phyloP scores from a whole-genome alignment of 176 grass and related monocot species.

The Oryza longistaminata region DNA sequence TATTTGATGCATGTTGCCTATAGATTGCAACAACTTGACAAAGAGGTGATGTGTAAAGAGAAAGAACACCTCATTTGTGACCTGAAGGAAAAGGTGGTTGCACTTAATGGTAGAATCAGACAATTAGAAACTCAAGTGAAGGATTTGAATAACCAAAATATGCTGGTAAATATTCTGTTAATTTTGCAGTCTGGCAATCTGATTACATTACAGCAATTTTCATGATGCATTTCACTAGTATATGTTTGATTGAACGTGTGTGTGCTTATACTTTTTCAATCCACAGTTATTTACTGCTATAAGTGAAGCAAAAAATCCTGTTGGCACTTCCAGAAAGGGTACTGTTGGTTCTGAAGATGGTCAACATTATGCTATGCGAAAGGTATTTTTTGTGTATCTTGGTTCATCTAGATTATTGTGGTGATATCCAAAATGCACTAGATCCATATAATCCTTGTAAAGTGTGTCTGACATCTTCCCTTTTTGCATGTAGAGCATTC shows the following conservation, averaged over 20 bases:
- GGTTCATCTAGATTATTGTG: neutral
- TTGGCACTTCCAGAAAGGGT: slow-evolving; percentile 18
- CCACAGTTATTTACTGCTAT: slow-evolving; percentile 60
- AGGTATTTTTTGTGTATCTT: slow-evolving; percentile 47
- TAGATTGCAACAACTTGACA: slow-evolving; percentile 77
- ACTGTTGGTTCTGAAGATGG: slow-evolving; percentile 22
- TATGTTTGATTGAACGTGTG: neutral
- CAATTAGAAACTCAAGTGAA: slow-evolving; percentile 65
- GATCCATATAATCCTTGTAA: neutral
- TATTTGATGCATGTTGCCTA: slow-evolving; percentile 14
- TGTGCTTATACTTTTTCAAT: slow-evolving; percentile 28
- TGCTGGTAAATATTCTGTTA: slow-evolving; percentile 46
- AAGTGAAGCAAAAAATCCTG: slow-evolving; percentile 50
- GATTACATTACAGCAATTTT: neutral
- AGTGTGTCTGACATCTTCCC: slow-evolving; percentile 20
- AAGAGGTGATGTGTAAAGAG: slow-evolving; percentile 62
- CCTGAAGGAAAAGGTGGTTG: slow-evolving; percentile 86
- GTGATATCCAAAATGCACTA: neutral
- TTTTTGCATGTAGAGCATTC: slow-evolving; percentile 40
- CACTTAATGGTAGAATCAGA: slow-evolving; percentile 57
- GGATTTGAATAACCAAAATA: slow-evolving; percentile 65
- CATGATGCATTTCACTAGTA: slow-evolving; percentile 3
- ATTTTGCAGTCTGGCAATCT: slow-evolving; percentile 21
- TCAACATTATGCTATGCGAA: slow-evolving; percentile 18
- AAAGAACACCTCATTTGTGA: slow-evolving; percentile 64